Percentiles rank a stretch among this genome's conserved stretches.
Conservation (phyloP, 2,329 filamentous ascomycete genomes). For the Colletotrichum horii region DNA sequence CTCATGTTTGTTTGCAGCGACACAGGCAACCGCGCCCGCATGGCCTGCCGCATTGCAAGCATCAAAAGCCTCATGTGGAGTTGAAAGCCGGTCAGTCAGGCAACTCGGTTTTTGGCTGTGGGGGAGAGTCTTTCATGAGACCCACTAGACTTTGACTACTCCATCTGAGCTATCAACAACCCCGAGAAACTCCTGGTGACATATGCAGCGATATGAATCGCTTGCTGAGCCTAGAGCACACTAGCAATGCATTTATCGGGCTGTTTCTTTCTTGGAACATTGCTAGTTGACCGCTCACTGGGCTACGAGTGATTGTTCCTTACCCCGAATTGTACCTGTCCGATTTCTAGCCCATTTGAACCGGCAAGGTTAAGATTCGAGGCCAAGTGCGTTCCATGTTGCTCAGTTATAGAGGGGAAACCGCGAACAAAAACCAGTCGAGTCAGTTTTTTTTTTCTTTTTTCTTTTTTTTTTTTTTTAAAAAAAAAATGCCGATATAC, state of each 20-base stretch:
- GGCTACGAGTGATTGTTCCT: not conserved
- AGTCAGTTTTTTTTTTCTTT: too few species aligned
- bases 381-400: not conserved
- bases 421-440: not conserved
- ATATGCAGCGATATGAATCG: not conserved
- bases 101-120: not conserved
- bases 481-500: not conserved
- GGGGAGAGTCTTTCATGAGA: not conserved
- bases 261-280: not conserved
- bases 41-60: not conserved
- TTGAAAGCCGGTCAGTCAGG: not conserved
- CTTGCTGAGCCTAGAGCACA: not conserved
- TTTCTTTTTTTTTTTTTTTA: too few species aligned
- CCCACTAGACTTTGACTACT: not conserved
- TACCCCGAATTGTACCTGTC: not conserved
- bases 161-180: not conserved
- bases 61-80: not conserved
- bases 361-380: not conserved
- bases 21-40: not conserved
- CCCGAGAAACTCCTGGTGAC: not conserved
- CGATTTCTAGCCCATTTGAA: not conserved
- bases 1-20: not conserved
- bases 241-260: not conserved
- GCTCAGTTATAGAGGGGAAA: not conserved
- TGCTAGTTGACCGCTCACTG: not conserved